A percentile compares a stretch with the other conserved stretches of the same genome.
Conservation (phyloP, 202 grass and related monocot genomes). For the Musa balbisiana region DNA sequence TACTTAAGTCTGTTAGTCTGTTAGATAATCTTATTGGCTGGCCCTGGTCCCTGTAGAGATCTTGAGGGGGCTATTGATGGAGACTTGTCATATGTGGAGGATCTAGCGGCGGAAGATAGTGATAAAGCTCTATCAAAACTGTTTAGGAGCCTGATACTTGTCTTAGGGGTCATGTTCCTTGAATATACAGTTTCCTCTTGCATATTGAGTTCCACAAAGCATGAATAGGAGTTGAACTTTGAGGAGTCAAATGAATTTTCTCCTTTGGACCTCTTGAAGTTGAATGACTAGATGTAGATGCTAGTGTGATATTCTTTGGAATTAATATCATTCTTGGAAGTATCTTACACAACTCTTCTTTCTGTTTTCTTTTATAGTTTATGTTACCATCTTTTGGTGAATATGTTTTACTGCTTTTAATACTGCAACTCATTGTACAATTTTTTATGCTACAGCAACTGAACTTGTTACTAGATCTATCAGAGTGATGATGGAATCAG, state of each 20-base stretch:
- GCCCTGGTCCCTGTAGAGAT: no score
- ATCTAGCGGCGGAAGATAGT: no score
- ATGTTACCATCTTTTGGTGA: not conserved
- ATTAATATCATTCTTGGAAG: not conserved
- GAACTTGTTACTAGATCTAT: conserved; percentile 85
- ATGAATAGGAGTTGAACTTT: not conserved
- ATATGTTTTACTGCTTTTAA: conserved; percentile 11
- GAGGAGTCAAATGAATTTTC: not conserved
- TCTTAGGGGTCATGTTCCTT: not conserved
- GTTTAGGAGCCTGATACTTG: not conserved
- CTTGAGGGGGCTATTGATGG: no score
- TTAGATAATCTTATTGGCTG: no score
- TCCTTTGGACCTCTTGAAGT: not conserved
- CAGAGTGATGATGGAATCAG: conserved; percentile 86
- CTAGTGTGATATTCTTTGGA: not conserved
- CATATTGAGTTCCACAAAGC: not conserved
- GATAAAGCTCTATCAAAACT: no score
- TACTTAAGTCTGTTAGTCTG: no score
- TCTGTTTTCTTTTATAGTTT: not conserved
- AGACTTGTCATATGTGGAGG: no score
- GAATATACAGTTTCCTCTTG: not conserved
- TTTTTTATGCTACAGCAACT: conserved; percentile 54
- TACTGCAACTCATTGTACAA: conserved; percentile 14
- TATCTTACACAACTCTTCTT: not conserved
- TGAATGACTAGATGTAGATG: not conserved